A percentile compares a stretch with the other conserved stretches of the same genome.
Conservation (phyloP, 176 grass and related monocot genomes). For the Bonia amplexicaulis region DNA sequence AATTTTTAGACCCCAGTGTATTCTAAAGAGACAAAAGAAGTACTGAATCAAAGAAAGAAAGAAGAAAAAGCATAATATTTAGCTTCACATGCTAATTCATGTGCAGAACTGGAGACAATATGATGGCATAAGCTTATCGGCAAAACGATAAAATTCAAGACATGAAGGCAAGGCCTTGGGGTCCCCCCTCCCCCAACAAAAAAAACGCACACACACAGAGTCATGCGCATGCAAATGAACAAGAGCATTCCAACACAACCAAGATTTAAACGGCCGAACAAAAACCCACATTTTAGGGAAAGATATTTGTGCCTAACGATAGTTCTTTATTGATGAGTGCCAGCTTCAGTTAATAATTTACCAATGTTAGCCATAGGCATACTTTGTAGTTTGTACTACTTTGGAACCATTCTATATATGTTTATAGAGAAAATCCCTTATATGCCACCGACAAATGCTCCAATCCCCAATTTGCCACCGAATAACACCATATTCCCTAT, state of each 20-base stretch:
- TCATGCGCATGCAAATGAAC: too few relatives aligned
- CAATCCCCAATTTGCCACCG: too few relatives aligned
- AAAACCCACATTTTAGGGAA: background rate
- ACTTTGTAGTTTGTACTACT: background rate
- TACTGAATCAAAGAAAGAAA: conserved; percentile 14
- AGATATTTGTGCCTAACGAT: background rate
- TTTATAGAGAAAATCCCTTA: background rate
- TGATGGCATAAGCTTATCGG: background rate
- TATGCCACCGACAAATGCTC: too few relatives aligned
- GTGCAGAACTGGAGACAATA: background rate
- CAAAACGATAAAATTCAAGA: background rate
- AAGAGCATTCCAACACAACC: too few relatives aligned
- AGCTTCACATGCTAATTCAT: background rate
- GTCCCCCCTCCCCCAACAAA: too few relatives aligned
- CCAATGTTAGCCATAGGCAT: background rate
- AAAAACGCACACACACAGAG: too few relatives aligned
- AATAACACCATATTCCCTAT: too few relatives aligned
- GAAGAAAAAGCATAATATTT: background rate
- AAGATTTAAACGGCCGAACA: background rate
- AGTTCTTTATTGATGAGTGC: background rate
- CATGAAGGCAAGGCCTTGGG: background rate
- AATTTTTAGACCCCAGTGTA: conserved; percentile 83
- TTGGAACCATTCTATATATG: background rate
- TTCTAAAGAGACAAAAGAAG: conserved; percentile 48
- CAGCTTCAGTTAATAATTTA: conserved; percentile 5